Conservation (phyloP, 176 grass and related monocot species). For the Musa acuminata region DNA sequence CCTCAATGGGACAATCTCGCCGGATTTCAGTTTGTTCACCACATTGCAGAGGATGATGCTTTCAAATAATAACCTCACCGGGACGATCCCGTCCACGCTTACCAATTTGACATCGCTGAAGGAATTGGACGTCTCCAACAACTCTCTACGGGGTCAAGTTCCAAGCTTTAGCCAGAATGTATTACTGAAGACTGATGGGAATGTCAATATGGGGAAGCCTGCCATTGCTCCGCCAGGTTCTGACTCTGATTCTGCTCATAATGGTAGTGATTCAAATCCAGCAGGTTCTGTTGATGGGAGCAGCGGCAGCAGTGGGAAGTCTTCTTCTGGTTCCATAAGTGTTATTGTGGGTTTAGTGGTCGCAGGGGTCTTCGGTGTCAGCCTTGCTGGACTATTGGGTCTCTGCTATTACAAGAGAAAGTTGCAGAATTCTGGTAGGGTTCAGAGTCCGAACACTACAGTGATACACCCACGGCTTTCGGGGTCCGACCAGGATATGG, state of each 20-base stretch:
- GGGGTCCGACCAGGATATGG: conserved; percentile 7
- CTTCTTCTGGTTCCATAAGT: neutral
- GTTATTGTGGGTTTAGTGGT: conserved; percentile 2
- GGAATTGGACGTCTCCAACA: conserved; percentile 21
- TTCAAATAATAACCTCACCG: conserved; percentile 16
- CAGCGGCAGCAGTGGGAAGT: neutral
- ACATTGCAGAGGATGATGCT: conserved; percentile 13
- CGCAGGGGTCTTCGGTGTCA: neutral
- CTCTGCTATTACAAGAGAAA: conserved; percentile 6
- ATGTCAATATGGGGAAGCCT: conserved; percentile 12
- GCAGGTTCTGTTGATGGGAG: neutral
- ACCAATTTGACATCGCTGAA: conserved; percentile 1
- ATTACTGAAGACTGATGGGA: neutral
- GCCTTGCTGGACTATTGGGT: neutral
- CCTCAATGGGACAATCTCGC: conserved; percentile 15
- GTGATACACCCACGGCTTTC: conserved; percentile 1
- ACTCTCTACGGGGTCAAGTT: conserved; percentile 13
- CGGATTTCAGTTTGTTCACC: conserved; percentile 7
- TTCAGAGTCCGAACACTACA: neutral
- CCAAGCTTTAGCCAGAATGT: conserved; percentile 11
- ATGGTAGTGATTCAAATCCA: neutral
- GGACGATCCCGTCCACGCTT: conserved; percentile 4
- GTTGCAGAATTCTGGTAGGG: neutral
- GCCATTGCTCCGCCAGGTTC: neutral
- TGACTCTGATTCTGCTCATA: neutral